Evolutionary conservation across 2,329 filamentous ascomycete species (phyloP), one percentile per base, ranked within the genome.

Genomic region (Scolecobasidium constrictum): DNA sequence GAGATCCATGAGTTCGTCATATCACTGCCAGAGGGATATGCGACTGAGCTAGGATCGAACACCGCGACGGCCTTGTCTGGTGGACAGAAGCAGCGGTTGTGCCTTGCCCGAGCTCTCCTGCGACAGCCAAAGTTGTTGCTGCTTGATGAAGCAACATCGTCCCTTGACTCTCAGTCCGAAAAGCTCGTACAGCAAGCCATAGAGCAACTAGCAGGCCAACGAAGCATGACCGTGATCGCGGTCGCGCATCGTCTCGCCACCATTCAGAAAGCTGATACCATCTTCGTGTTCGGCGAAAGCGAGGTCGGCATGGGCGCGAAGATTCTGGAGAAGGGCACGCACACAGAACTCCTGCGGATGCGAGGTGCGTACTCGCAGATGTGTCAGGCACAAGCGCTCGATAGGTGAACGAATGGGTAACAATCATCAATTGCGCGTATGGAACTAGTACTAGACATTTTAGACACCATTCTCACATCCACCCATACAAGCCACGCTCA

Each of bases 141-240:
- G 0, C 53, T 63, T 2, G 59, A 63, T 35, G 59, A 63, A 43
- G 58, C 58, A 5, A 61, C 59, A 6, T 47, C 42, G 6, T 45
- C 39, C 19, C 50, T 63, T 1, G 60, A 63, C 35, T 53, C 49
- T 1, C 56, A 58, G 49, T 54, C 48, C 6, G 60, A 63, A 49
- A 56, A 55, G 37, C 36, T 53, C 23, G 55, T 63, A 0, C 59
- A 62, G 38, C 50, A 49, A 4, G 55, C 56, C 1, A 58, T 63
- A 42, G 59, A 62, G 45, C 42, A 51, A 5, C 54, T 51, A 3
- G 52, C 56, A 1, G 90, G 88, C 18, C 55, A 50, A 3, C 90
- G 88, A 18, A 45, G 43, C 2, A 44, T 50, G 22, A 63, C 60
- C 0, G 49, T 62, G 2, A 46, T 63, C 19, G 57, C 56, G 9